These are phyloP conservation scores for Termitomyces titanicus DNA, from an alignment of 768 basidiomycete species.

Conservation along the genomic window DNA sequence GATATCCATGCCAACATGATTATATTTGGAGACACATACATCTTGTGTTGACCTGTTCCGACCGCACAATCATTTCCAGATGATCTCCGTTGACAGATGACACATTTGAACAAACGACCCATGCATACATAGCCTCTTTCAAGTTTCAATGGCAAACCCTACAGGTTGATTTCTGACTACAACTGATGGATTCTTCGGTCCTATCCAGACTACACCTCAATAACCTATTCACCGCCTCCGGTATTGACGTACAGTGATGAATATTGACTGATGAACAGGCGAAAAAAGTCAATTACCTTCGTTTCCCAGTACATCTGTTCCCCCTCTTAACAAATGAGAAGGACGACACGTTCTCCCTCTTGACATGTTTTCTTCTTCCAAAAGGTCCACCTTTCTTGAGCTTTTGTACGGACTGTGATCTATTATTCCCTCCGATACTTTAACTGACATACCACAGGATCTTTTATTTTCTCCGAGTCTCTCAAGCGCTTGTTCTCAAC, in stretches of 20 bases:
- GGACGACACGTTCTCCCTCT: background rate
- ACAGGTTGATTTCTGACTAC: background rate
- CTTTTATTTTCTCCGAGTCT: background rate
- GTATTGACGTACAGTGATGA: background rate
- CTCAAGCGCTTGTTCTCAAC: constrained; percentile 1
- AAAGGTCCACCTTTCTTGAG: background rate
- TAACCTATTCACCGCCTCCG: background rate
- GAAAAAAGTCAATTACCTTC: background rate
- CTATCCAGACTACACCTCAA: background rate
- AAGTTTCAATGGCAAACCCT: background rate
- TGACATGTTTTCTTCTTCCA: constrained; percentile 4
- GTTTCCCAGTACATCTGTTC: background rate
- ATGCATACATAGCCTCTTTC: background rate
- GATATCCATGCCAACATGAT: background rate
- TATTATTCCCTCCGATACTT: background rate
- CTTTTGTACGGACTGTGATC: background rate
- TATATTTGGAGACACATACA: background rate
- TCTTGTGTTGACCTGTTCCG: background rate
- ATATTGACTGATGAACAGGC: constrained; percentile 3
- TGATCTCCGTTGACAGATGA: background rate
- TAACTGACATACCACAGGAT: background rate
- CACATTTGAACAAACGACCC: background rate
- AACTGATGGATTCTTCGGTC: background rate
- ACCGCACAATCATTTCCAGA: background rate
- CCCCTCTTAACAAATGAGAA: background rate